Percentiles rank a stretch among this genome's conserved stretches.
Evolutionary conservation across 371 early-diverging fungal species (phyloP).

Genomic region (Circinella minor): DNA sequence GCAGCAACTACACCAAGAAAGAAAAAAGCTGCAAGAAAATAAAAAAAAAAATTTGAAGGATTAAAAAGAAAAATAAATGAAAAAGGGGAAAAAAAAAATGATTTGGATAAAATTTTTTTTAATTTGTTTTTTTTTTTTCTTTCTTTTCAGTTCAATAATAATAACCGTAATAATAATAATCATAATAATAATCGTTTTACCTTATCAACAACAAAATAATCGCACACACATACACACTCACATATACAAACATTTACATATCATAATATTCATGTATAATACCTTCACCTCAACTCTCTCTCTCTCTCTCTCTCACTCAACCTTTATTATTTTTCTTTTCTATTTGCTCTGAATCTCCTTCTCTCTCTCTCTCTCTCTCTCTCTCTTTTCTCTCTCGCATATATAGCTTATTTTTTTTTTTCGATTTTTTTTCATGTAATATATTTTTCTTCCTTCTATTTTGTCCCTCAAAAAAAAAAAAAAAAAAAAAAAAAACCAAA

Average conservation of each 20-base stretch:
- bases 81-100: not conserved
- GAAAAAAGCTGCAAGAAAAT: not conserved
- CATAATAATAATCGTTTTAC: not conserved
- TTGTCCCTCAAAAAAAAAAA: not conserved
- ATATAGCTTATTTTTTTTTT: not conserved
- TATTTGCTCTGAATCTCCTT: not conserved
- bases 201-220: no score
- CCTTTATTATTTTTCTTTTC: no score
- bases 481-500: no score
- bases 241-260: not conserved
- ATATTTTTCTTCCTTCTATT: conserved; percentile 1
- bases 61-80: not conserved
- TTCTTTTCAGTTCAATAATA: no score
- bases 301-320: not conserved
- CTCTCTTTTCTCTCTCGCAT: not conserved
- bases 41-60: not conserved
- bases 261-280: conserved; percentile 10
- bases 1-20: not conserved
- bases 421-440: not conserved
- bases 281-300: not conserved
- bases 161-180: not conserved
- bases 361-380: not conserved
- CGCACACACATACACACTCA: not conserved
- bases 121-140: no score
- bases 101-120: no score